Evolutionary conservation across 1,284 basidiomycete species (phyloP), one percentile per base, ranked within the genome.

Genomic region (Stereum hirsutum): DNA sequence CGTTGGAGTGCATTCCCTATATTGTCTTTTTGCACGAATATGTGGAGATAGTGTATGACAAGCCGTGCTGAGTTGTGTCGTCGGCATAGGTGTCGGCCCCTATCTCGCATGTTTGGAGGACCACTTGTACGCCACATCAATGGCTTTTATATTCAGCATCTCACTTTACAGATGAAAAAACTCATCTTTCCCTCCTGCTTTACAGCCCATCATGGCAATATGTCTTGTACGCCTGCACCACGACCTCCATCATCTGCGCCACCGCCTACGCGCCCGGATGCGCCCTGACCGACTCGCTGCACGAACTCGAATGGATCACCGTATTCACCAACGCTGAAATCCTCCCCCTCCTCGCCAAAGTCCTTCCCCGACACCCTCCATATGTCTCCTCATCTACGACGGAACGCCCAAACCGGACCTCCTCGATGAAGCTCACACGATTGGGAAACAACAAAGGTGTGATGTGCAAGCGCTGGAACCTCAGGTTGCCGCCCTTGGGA

Each of bases 251-350:
- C 39, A 72, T 85, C 42, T 91, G 97, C 55, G 94, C 92, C 7
- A 98, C 95, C 1, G 94, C 94, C 1, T 99, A 99, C 65, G 95
- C 97, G 61, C 96, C 93, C 41, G 88, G 91, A 56, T 69, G 76
- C 0, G 89, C 92, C 46, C 81, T 99, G 12, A 69, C 83, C 5
- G 93, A 98, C 62, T 95, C 95, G 4, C 78, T 99, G 47, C 85
- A 87, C 61, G 95, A 98, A 62, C 93, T 95, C 21, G 71, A 85
- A 36, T 93, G 89, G 48, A 75, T 81, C 31, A 87, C 84, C 49
- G 68, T 97, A 52, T 98, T 95, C 66, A 96, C 94, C 52, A 97
- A 99, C 56, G 87, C 87, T 21, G 86, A 90, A 26, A 81, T 98
- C 15, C 78, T 99, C 37, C 73, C 74, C 8, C 81, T 76, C 19